These are phyloP conservation scores for Ogataea populi-albae DNA, from an alignment of 805 yeast genomes.

Conservation along the genomic window DNA sequence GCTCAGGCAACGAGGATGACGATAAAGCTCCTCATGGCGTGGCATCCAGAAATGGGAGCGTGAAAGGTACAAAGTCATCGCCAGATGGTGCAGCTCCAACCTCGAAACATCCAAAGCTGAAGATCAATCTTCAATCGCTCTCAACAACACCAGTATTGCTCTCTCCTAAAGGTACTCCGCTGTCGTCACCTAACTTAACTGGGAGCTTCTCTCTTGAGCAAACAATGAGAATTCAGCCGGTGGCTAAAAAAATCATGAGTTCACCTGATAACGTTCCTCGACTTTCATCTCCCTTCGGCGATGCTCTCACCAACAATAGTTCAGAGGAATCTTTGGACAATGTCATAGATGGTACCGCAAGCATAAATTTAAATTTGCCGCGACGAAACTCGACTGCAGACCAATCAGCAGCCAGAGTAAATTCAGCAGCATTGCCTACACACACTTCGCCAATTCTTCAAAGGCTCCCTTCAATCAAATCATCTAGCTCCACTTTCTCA, in stretches of 20 bases:
- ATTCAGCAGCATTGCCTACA: constrained; percentile 1
- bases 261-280: neutral
- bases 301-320: neutral
- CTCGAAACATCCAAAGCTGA: constrained; percentile 17
- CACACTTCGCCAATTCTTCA: constrained; percentile 10
- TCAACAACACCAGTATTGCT: constrained; percentile 26
- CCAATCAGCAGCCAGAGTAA: too few relatives aligned
- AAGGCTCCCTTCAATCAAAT: constrained; percentile 7
- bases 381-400: too few relatives aligned
- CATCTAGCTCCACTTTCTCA: constrained; percentile 4
- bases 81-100: neutral
- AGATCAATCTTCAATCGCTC: constrained; percentile 22
- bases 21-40: too few relatives aligned
- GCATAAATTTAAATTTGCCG: neutral
- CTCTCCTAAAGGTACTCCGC: constrained; percentile 33
- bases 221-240: constrained; percentile 10
- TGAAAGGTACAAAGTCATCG: neutral
- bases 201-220: constrained; percentile 18
- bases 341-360: neutral
- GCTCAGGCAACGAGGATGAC: too few relatives aligned
- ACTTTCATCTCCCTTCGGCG: constrained; percentile 1
- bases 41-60: too few relatives aligned
- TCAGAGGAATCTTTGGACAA: constrained; percentile 3
- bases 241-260: constrained; percentile 1
- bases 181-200: constrained; percentile 25